Base-by-base conservation (phyloP, 148 eudicot genomes). In the Dysphania ambrosioides region DNA sequence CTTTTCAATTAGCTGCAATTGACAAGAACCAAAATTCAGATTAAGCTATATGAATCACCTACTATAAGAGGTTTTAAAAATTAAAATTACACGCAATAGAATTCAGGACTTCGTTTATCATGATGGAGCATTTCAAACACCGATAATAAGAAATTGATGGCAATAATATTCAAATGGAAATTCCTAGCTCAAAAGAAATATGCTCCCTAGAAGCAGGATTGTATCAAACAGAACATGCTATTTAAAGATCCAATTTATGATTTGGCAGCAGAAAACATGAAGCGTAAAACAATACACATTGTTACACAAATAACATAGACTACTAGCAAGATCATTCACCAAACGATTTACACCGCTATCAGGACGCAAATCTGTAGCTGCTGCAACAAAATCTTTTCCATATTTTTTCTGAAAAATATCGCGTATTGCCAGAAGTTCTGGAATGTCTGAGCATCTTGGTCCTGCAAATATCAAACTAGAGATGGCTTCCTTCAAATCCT, bases 331-430 rank as follows among this genome's bases (percentile, higher is more conserved):
- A 19, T 18, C 68, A 60, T 34, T 41, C 84, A 95, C 98, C 98
- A 89, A 71, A 65, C 97, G 96, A 79, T 95, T 95, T 9, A 95
- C 98, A 80, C 96, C 96, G 74, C 91, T 80, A 42, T 86, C 85
- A 67, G 98, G 97, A 60, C 98, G 89, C n/a, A 95, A 81, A 84
- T 95, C 98, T 65, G 92, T 90, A 38, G 98, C 98, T 51, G 98
- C 91, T 1, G 91, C 83, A 8, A 92, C 96, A 83, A 95, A 95
- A 77, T 95, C 97, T 81, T 89, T 92, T 18, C 98, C 97, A 73
- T 90, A 95, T 81, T 95, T 95, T 77, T 88, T 90, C 82, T 85
- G 86, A 36, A 95, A 95, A 69, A 95, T 88, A 66, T 92, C 92
- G 38, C 91, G 79, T 75, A 95, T 87, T 10, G 93, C 74, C 60